Evolutionary conservation across 495 filamentous ascomycete species (phyloP).

Genomic region (Glonium stellatum): DNA sequence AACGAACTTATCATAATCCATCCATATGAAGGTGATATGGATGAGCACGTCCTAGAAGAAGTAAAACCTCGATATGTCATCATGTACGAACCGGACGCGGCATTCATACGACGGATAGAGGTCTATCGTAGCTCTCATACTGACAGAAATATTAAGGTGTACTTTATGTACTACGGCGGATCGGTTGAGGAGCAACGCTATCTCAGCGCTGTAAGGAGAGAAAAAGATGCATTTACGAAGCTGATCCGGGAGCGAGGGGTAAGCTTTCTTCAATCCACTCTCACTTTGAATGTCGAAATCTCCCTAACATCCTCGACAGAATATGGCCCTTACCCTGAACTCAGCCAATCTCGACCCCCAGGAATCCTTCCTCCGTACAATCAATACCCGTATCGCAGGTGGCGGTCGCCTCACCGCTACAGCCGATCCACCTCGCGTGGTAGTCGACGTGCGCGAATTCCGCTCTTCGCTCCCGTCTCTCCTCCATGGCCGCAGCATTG

Average conservation of each 20-base stretch:
- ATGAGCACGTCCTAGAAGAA: slow-evolving; percentile 92
- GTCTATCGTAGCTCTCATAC: slow-evolving; percentile 92
- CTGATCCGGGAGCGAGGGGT: slow-evolving; percentile 82
- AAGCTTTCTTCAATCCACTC: slow-evolving; percentile 14
- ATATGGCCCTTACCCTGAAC: slow-evolving; percentile 80
- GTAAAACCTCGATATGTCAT: slow-evolving; percentile 88
- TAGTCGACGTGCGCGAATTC: slow-evolving; percentile 95
- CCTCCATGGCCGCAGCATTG: slow-evolving; percentile 76
- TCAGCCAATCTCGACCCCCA: slow-evolving; percentile 72
- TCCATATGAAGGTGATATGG: slow-evolving; percentile 90
- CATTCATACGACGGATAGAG: slow-evolving; percentile 90
- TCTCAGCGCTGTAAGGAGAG: slow-evolving; percentile 74
- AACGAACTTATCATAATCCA: slow-evolving; percentile 81
- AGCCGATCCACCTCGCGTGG: slow-evolving; percentile 81
- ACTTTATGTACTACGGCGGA: slow-evolving; percentile 91
- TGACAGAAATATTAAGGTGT: slow-evolving; percentile 80
- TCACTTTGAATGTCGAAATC: not conserved
- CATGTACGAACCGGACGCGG: slow-evolving; percentile 97
- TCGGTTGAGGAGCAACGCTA: slow-evolving; percentile 97
- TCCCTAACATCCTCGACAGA: slow-evolving; percentile 17
- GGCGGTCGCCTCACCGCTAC: slow-evolving; percentile 85
- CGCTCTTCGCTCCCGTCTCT: slow-evolving; percentile 86
- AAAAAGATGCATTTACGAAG: slow-evolving; percentile 92
- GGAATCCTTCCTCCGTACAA: slow-evolving; percentile 85
- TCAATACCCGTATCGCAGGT: slow-evolving; percentile 95